Percentiles rank a stretch among this genome's conserved stretches.
Evolutionary conservation across 176 grass and related monocot genomes (phyloP).

Genomic region (Cocos nucifera): DNA sequence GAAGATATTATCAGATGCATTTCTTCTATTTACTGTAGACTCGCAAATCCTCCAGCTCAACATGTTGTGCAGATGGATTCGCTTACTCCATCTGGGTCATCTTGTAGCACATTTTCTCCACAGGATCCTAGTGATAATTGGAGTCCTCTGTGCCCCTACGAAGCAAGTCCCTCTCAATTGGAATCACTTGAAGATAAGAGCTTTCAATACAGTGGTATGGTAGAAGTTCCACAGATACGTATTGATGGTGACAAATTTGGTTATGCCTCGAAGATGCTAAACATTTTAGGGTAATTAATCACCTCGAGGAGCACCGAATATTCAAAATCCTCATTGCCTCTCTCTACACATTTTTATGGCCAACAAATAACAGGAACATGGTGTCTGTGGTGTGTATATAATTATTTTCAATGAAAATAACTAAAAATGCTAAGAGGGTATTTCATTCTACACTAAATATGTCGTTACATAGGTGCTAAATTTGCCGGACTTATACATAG

Average conservation of each 20-base stretch:
- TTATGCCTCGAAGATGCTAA: conserved; percentile 89
- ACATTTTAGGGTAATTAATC: conserved; percentile 57
- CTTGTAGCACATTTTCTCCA: conserved; percentile 21
- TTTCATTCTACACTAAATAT: no score
- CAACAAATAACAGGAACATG: no score
- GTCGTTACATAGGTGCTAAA: no score
- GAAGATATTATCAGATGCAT: conserved; percentile 38
- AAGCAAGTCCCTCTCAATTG: conserved; percentile 10
- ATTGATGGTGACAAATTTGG: conserved; percentile 87
- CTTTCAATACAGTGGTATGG: conserved; percentile 33
- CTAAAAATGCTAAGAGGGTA: no score
- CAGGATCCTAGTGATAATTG: conserved; percentile 15
- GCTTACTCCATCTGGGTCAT: conserved; percentile 19
- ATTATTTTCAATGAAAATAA: no score
- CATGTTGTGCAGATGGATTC: conserved; percentile 13
- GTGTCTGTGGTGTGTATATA: no score
- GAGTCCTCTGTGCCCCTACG: conserved; percentile 16
- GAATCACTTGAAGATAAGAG: conserved; percentile 17
- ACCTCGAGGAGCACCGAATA: background rate
- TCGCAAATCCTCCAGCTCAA: conserved; percentile 18
- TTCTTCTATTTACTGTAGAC: conserved; percentile 35
- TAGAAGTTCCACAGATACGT: conserved; percentile 63
- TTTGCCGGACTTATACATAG: no score
- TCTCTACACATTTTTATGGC: no score
- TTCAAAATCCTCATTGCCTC: background rate